Conservation (phyloP, 768 basidiomycete species). For the Kwoniella dendrophila region DNA sequence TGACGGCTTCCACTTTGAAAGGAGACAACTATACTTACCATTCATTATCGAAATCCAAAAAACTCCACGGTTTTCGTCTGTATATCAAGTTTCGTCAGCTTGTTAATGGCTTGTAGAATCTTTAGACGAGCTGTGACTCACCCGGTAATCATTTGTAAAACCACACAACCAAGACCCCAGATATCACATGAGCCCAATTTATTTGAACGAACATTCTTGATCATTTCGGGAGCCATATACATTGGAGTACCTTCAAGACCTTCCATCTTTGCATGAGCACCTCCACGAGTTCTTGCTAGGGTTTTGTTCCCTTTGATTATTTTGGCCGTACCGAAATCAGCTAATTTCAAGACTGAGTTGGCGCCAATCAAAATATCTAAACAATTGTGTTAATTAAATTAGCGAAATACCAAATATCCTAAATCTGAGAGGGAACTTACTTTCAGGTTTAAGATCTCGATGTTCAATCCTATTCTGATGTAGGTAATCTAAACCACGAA, state of each 20-base stretch:
- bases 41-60: constrained; percentile 87
- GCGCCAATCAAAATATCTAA: constrained; percentile 74
- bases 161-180: constrained; percentile 97
- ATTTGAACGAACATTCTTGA: constrained; percentile 87
- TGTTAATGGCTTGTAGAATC: background rate
- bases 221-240: constrained; percentile 98
- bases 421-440: constrained; percentile 61
- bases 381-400: constrained; percentile 4
- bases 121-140: constrained; percentile 14
- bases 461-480: constrained; percentile 91
- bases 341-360: constrained; percentile 84
- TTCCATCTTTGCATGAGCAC: constrained; percentile 61
- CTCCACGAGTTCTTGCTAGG: constrained; percentile 62
- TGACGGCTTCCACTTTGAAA: constrained; percentile 7
- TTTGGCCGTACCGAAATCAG: constrained; percentile 97
- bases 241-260: constrained; percentile 96
- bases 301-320: constrained; percentile 83
- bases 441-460: constrained; percentile 97
- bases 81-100: background rate
- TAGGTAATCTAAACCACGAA: constrained; percentile 89
- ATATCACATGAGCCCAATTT: constrained; percentile 96
- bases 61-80: constrained; percentile 86
- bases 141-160: constrained; percentile 93
- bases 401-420: constrained; percentile 13
- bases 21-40: constrained; percentile 70